Percentiles rank a stretch among this genome's conserved stretches.
These are phyloP conservation scores for Argentina anserina DNA, from an alignment of 306 rosid genomes.

Conservation along the genomic window DNA sequence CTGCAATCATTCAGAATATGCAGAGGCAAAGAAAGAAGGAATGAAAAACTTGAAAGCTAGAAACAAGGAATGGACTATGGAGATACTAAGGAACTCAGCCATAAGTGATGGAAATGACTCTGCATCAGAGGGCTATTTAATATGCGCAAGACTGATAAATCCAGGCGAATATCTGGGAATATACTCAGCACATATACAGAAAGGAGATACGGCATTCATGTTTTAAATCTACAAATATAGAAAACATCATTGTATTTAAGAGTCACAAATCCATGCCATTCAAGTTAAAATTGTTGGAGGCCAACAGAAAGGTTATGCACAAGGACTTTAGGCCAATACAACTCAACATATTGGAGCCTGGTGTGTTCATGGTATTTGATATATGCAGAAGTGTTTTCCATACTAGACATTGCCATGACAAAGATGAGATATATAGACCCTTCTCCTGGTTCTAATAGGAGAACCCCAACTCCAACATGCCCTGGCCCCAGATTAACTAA, in stretches of 20 bases:
- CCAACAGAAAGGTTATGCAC: not conserved
- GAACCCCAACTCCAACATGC: not conserved
- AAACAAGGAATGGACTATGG: not conserved
- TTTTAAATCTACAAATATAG: not conserved
- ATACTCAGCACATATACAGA: not conserved
- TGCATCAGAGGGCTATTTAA: not conserved
- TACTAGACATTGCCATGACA: not conserved
- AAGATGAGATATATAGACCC: not conserved
- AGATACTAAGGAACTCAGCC: not conserved
- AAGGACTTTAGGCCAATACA: not conserved
- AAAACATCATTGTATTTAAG: not conserved
- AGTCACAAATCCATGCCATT: not conserved
- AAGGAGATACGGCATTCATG: not conserved
- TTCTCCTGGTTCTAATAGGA: not conserved
- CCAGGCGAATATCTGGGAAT: not conserved
- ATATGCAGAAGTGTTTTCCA: not conserved
- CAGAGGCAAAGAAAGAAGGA: not conserved
- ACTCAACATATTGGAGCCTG: not conserved
- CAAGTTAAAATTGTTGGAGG: not conserved
- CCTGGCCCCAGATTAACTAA: not conserved
- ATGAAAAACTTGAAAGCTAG: not conserved
- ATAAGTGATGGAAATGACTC: not conserved
- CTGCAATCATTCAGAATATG: not conserved
- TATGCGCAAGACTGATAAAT: not conserved
- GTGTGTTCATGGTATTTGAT: not conserved